Base-by-base conservation (phyloP, 805 yeast species). In the Wickerhamiella musiphila region DNA sequence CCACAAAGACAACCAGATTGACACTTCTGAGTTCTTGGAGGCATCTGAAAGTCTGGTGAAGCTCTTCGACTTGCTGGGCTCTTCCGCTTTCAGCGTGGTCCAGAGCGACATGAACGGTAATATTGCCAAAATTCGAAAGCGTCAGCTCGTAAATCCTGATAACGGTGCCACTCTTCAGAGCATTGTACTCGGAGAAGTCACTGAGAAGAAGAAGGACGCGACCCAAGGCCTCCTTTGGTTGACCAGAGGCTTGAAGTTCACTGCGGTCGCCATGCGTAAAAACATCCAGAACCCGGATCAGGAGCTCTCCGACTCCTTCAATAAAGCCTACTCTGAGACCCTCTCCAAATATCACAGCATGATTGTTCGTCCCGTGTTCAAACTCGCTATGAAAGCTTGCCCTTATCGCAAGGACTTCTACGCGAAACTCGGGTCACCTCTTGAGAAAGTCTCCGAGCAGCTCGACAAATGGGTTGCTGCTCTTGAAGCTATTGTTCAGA, bases 371-470 rank as follows among this genome's bases (percentile, higher is more conserved):
- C 93, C 93, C 18, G 71, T 83, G 33, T 82, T 82, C 68, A 79
- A 79, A 54, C 65, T 83, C 52, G 94, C 94, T 30, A 83, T 82
- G 94, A 78, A 78, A 56, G 92, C 93, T 2, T 79, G 93, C 56
- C 94, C 94, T 9, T 83, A 79, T 58, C 70, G 93, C 61, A 71
- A 69, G 52, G 93, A 73, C 49, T 78, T 82, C 51, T 82, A 79
- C 48, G 73, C 55, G 37, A 82, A 81, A 60, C 66, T 82, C 45
- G 94, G 94, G 35, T 64, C 65, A 15, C 49, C 49, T 11, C 36
- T 34, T 14, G 73, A 58, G 21, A 68, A 66, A 49, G 93, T 83
- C 15, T 45, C 55, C 23, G 61, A 56, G 39, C 83, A 82, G 56
- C 62, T 83, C 48, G 57, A 52, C 33, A 68, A 47, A 20, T 82